Base-by-base conservation (phyloP, 164 flowering plant genomes). In the Piper betle region DNA sequence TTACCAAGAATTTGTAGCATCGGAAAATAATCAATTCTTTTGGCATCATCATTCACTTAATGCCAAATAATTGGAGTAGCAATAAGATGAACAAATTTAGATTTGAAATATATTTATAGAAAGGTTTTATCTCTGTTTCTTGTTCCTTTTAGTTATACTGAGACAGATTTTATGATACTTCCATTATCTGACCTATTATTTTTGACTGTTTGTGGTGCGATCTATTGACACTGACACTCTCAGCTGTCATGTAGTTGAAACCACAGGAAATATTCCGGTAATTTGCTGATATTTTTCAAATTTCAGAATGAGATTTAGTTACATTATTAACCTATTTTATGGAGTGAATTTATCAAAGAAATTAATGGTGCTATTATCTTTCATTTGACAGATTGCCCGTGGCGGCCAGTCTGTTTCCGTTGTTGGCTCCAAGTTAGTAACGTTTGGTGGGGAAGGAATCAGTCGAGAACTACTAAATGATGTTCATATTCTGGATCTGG, bases 371-470 rank as follows among this genome's bases (percentile, higher is more conserved):
- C 16, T 10, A 39, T 58, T 58, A 58, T 4, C 41, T 46, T 39
- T 48, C 58, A 25, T 67, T 6, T 74, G 74, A 64, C 82, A 93
- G 99, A 75, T 73, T 64, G 85, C 95, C 73, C 95, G 99, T 62
- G 85, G 78, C 61, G 99, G 97, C 39, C 96, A 90, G 50, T 90
- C 97, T 55, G 81, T 80, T 12, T 76, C 96, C 37, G 64, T 86
- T 41, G 67, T 84, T 72, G 95, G 91, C 54, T 88, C 95, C 38
- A 84, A 71, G 70, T 65, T 93, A 53, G 71, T 93, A 59, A 68
- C 90, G 72, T 90, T 93, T 82, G 99, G 99, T 60, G 99, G 99
- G 62, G 97, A 88, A 80, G 93, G 79, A 61, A 65, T 54, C 59
- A 72, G 64, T 43, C 75, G 95, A 69, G 77, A 58, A 53, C 69